These are phyloP conservation scores for Omphalea diandra DNA, from an alignment of 441 rosid species.

Conservation along the genomic window DNA sequence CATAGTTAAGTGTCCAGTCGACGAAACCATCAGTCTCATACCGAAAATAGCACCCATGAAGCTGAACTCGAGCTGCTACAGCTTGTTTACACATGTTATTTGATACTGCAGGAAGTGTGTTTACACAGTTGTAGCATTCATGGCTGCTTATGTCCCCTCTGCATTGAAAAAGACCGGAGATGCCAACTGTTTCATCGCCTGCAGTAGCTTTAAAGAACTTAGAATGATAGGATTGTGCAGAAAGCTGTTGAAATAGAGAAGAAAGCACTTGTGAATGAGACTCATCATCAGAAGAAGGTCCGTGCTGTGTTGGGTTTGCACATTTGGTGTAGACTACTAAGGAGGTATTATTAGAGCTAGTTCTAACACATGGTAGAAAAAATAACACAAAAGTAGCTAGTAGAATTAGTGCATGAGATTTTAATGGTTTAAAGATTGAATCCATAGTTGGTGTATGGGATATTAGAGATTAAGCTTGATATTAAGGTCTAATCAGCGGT, in stretches of 20 bases:
- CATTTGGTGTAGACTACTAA: constrained; percentile 59
- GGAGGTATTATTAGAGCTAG: constrained; percentile 37
- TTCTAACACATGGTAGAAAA: constrained; percentile 14
- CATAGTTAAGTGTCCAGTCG: constrained; percentile 15
- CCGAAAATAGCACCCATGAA: constrained; percentile 59
- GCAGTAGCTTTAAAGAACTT: constrained; percentile 54
- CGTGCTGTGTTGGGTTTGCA: constrained; percentile 26
- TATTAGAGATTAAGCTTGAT: background rate
- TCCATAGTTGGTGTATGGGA: constrained; percentile 12
- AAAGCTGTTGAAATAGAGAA: constrained; percentile 42
- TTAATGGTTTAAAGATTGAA: constrained; percentile 24
- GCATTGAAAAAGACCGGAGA: constrained; percentile 76
- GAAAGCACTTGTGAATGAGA: constrained; percentile 41
- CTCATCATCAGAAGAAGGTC: no score
- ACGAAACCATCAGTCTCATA: constrained; percentile 43
- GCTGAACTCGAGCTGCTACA: constrained; percentile 59
- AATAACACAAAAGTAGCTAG: constrained; percentile 19
- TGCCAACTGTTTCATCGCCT: constrained; percentile 36
- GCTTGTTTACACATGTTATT: constrained; percentile 40
- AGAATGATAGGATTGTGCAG: constrained; percentile 40
- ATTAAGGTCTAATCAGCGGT: background rate
- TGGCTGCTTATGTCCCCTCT: constrained; percentile 43
- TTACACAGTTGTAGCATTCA: constrained; percentile 56
- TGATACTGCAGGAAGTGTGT: constrained; percentile 37
- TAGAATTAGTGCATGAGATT: no score